Percentiles rank a stretch among this genome's conserved stretches.
These are phyloP conservation scores for Solanum virginianum DNA, from an alignment of 257 asterid species.

Conservation along the genomic window DNA sequence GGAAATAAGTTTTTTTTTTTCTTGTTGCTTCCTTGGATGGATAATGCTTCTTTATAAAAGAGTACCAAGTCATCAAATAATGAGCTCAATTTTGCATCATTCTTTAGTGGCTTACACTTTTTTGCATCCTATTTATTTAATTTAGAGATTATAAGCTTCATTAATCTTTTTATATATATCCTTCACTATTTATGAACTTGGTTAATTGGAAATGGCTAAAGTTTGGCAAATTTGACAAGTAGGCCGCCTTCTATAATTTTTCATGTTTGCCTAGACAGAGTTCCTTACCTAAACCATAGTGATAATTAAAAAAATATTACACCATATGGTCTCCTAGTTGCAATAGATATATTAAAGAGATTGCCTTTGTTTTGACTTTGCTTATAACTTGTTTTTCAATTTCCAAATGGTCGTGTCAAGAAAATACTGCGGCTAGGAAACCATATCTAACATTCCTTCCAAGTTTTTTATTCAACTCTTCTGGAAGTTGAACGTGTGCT, in stretches of 20 bases:
- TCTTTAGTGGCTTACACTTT: neutral
- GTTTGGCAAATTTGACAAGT: neutral
- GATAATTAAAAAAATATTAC: neutral
- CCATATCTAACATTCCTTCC: neutral
- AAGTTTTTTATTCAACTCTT: neutral
- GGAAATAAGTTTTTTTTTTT: neutral
- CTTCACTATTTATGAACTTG: neutral
- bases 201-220: neutral
- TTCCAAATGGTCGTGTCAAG: neutral
- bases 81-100: neutral
- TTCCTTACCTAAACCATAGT: neutral
- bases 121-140: neutral
- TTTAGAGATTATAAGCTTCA: neutral
- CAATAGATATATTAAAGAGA: no score
- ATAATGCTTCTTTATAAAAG: neutral
- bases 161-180: neutral
- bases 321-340: no score
- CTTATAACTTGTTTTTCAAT: neutral
- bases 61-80: neutral
- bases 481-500: neutral
- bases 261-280: neutral
- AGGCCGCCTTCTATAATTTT: neutral
- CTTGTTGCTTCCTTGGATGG: neutral
- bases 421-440: neutral
- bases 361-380: no score